Conservation (phyloP, 2,329 filamentous ascomycete genomes). For the Botryotinia calthae region DNA sequence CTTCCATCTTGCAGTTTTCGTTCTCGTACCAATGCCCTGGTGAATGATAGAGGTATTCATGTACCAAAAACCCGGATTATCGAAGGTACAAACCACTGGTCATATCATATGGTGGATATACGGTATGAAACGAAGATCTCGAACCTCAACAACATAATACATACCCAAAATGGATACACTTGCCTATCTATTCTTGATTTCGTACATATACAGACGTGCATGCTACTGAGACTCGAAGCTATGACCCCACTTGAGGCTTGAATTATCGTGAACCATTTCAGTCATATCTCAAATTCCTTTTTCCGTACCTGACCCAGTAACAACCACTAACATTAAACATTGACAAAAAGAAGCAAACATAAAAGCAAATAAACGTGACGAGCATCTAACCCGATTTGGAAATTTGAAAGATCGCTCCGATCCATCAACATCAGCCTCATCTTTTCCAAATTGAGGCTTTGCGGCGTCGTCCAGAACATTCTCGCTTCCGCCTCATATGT, state of each 20-base stretch:
- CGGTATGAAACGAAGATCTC: slow-evolving; percentile 2
- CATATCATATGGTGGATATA: not conserved
- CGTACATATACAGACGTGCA: not conserved
- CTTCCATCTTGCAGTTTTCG: slow-evolving; percentile 18
- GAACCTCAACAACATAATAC: not conserved
- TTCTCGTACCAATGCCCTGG: slow-evolving; percentile 17
- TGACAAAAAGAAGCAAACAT: not conserved
- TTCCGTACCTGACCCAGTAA: slow-evolving; percentile 5
- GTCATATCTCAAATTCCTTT: slow-evolving; percentile 14
- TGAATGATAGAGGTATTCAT: slow-evolving; percentile 19
- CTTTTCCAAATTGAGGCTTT: slow-evolving; percentile 1
- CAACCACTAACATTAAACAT: not conserved
- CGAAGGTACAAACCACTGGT: slow-evolving; percentile 8
- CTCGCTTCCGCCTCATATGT: slow-evolving; percentile 11
- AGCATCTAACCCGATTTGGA: not conserved
- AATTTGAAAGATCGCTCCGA: not conserved
- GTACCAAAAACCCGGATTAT: slow-evolving; percentile 19
- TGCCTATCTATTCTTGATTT: not conserved
- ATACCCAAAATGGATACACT: not conserved
- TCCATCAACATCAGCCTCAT: slow-evolving; percentile 2
- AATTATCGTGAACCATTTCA: slow-evolving; percentile 14
- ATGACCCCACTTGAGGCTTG: slow-evolving; percentile 9
- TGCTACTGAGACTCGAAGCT: not conserved
- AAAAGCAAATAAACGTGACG: not conserved
- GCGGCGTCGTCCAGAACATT: slow-evolving; percentile 16